Evolutionary conservation across 306 rosid genomes (phyloP).

Genomic region (Geum urbanum): DNA sequence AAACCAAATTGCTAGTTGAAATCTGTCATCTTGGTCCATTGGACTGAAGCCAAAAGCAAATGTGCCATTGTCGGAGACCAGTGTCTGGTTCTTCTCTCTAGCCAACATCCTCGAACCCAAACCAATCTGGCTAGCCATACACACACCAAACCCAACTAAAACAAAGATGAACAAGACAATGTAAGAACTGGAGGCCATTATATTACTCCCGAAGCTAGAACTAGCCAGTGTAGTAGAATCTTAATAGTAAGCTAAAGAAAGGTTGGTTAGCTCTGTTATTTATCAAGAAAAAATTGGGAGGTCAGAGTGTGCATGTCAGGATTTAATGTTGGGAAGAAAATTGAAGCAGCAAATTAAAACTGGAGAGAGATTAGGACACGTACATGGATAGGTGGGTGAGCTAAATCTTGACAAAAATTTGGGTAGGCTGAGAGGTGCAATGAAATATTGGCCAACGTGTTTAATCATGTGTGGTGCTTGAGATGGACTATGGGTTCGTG

Average conservation of each 20-base stretch:
- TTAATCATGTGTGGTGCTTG: conserved; percentile 21
- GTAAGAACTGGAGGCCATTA: conserved; percentile 29
- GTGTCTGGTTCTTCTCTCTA: conserved; percentile 33
- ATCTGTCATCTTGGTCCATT: conserved; percentile 15
- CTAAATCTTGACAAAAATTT: conserved; percentile 60
- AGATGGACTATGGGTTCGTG: conserved; percentile 22
- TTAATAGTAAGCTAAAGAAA: not conserved
- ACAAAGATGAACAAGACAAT: conserved; percentile 24
- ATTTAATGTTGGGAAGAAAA: not conserved
- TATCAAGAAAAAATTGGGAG: not conserved
- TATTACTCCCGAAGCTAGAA: conserved; percentile 24
- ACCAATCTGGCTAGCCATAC: conserved; percentile 43
- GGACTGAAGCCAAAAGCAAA: conserved; percentile 83
- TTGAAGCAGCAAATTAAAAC: not conserved
- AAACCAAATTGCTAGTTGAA: conserved; percentile 75
- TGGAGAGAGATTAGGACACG: conserved; percentile 23
- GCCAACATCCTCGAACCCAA: conserved; percentile 63
- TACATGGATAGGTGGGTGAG: conserved; percentile 56
- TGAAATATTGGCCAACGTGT: conserved; percentile 30
- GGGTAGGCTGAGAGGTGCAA: conserved; percentile 54
- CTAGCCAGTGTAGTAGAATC: not conserved
- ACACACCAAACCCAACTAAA: conserved; percentile 23
- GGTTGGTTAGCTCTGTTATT: not conserved
- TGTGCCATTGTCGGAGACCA: conserved; percentile 78
- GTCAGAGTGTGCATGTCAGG: not conserved